Conservation (phyloP, 345 rosid genomes). For the Sonneratia alba region DNA sequence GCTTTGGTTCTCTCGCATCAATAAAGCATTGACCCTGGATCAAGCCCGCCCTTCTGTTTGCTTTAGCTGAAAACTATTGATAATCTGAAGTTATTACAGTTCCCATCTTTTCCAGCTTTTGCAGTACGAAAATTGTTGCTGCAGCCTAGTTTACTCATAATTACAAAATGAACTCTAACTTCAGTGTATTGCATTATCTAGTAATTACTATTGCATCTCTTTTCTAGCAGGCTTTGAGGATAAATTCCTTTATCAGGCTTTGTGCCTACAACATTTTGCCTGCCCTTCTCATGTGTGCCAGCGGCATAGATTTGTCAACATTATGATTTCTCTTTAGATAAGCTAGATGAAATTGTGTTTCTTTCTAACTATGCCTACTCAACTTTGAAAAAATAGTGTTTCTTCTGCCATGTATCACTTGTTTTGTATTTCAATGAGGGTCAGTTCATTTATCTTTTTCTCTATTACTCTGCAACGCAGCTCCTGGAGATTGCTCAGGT, state of each 20-base stretch:
- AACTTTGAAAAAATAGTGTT: background rate
- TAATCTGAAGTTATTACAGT: background rate
- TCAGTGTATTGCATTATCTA: background rate
- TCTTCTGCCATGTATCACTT: background rate
- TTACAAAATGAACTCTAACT: background rate
- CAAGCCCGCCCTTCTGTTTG: background rate
- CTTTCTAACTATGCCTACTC: background rate
- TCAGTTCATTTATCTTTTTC: background rate
- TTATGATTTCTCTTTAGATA: background rate
- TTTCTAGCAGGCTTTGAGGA: background rate
- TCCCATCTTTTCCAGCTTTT: background rate
- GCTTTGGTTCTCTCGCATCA: background rate
- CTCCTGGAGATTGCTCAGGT: conserved; percentile 98
- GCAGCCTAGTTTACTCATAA: background rate
- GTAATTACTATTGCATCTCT: background rate
- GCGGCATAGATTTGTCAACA: background rate
- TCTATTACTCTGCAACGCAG: conserved; percentile 34
- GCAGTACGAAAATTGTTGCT: background rate
- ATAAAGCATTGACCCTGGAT: background rate
- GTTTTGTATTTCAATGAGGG: background rate
- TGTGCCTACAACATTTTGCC: background rate
- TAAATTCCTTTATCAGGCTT: background rate
- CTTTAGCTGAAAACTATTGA: background rate
- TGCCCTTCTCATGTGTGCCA: background rate
- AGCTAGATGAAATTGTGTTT: background rate